These are phyloP conservation scores for Scutellaria galericulata DNA, from an alignment of 257 asterid species.

Conservation along the genomic window DNA sequence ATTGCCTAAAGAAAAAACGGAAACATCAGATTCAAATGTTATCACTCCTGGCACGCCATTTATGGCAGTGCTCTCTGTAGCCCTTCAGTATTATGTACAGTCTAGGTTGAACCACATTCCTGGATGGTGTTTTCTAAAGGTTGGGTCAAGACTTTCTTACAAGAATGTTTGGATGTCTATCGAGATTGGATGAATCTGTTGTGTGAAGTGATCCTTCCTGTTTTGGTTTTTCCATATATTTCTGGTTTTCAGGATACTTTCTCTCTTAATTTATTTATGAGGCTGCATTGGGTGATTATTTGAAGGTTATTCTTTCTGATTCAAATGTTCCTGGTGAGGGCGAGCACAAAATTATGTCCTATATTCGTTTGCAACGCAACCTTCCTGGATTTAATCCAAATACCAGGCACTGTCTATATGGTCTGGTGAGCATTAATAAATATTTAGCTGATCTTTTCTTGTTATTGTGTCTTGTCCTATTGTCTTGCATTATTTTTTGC, in stretches of 20 bases:
- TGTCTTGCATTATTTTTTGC: neutral
- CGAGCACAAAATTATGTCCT: slow-evolving; percentile 96
- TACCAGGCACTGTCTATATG: slow-evolving; percentile 92
- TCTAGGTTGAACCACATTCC: slow-evolving; percentile 75
- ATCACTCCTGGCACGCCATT: slow-evolving; percentile 97
- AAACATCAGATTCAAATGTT: slow-evolving; percentile 93
- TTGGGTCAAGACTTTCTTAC: slow-evolving; percentile 39
- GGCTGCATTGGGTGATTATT: slow-evolving; percentile 67
- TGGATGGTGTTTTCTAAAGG: slow-evolving; percentile 94
- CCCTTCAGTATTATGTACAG: slow-evolving; percentile 92
- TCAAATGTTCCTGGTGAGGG: slow-evolving; percentile 99
- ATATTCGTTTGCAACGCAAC: slow-evolving; percentile 87
- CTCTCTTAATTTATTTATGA: slow-evolving; percentile 52
- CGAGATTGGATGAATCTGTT: slow-evolving; percentile 41
- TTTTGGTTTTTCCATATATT: slow-evolving; percentile 36
- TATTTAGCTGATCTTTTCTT: slow-evolving; percentile 20
- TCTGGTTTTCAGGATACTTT: slow-evolving; percentile 52
- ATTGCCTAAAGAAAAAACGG: slow-evolving; percentile 67
- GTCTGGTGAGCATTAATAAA: slow-evolving; percentile 68
- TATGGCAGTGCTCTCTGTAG: slow-evolving; percentile 90
- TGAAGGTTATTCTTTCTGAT: slow-evolving; percentile 96
- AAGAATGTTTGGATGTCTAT: slow-evolving; percentile 29
- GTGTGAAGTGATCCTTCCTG: slow-evolving; percentile 46
- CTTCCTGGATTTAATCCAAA: slow-evolving; percentile 95
- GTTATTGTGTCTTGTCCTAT: slow-evolving; percentile 24